Base-by-base conservation (phyloP, 2,329 filamentous ascomycete genomes). In the Trichoderma brevicompactum region DNA sequence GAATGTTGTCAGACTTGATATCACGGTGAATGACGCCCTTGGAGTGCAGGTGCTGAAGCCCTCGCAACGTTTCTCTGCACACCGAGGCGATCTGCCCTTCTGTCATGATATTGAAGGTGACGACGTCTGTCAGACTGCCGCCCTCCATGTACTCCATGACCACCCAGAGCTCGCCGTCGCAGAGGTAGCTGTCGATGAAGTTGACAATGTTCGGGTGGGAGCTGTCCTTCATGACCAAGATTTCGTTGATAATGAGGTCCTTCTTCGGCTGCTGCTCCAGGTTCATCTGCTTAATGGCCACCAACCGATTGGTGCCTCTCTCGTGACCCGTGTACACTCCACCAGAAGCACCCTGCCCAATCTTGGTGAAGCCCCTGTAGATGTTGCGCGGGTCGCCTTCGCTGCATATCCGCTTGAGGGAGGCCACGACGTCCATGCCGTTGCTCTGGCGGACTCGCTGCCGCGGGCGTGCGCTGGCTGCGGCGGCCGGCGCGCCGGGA, bases 121-220 rank as follows among this genome's bases (percentile, higher is more conserved):
- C 95, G 62, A 99, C 95, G 78, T 99, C 95, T 10, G 95, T 99
- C 76, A 99, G 82, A 78, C 93, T 97, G 68, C 95, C 95, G 66
- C 95, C 95, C 78, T 99, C 94, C 95, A 99, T 99, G 74, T 94
- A 99, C 79, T 99, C 95, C 95, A 99, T 99, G 40, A 98, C 92
- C 1, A 99, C 95, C 95, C 95, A 99, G 36, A 99, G 82, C 77
- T 98, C 95, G 49, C 94, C 92, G 12, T 87, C 86, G 65, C 94
- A 90, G 10, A 99, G 83, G 77, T 94, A 98, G 76, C 94, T 97
- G 81, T 98, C 95, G 80, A 98, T 94, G 78, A 98, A 99, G 78
- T 99, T 99, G 79, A 99, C 95, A 79, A 99, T 96, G 76, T 98
- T 98, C 73, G 93, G 94, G 76, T 99, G 95, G 66, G 92, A 95